These are phyloP conservation scores for Annulohypoxylon truncatum DNA, from an alignment of 2,329 filamentous ascomycete species.

Conservation along the genomic window DNA sequence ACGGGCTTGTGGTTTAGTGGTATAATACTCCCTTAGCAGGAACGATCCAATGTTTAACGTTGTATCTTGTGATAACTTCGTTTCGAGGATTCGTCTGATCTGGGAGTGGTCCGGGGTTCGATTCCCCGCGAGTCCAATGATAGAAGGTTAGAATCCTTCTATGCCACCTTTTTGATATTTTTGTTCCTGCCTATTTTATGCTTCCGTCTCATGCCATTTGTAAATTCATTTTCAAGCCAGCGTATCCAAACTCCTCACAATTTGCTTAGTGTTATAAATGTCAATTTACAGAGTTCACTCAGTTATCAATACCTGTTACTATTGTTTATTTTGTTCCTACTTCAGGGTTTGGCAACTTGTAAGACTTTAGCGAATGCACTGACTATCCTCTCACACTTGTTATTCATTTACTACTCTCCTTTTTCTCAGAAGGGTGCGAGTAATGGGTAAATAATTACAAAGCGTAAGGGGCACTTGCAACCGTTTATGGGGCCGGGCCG, in stretches of 20 bases:
- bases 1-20: slow-evolving; percentile 41
- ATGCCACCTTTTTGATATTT: slow-evolving; percentile 25
- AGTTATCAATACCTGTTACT: no score
- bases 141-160: slow-evolving; percentile 39
- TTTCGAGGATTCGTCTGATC: not conserved
- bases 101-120: slow-evolving; percentile 58
- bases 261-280: no score
- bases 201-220: no score
- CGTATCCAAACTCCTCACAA: no score
- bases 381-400: not conserved
- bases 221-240: not conserved
- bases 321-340: no score
- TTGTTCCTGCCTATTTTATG: not conserved
- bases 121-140: slow-evolving; percentile 60
- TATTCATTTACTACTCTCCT: no score
- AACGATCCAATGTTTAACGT: not conserved
- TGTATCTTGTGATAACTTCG: not conserved
- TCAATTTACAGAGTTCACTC: no score
- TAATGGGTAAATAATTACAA: not conserved
- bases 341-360: not conserved
- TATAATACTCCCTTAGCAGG: slow-evolving; percentile 41
- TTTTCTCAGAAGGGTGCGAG: no score
- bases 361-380: not conserved
- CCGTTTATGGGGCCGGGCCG: not conserved
- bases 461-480: not conserved